Evolutionary conservation across 2,329 filamentous ascomycete genomes (phyloP).

Genomic region (Elsinoe australis): DNA sequence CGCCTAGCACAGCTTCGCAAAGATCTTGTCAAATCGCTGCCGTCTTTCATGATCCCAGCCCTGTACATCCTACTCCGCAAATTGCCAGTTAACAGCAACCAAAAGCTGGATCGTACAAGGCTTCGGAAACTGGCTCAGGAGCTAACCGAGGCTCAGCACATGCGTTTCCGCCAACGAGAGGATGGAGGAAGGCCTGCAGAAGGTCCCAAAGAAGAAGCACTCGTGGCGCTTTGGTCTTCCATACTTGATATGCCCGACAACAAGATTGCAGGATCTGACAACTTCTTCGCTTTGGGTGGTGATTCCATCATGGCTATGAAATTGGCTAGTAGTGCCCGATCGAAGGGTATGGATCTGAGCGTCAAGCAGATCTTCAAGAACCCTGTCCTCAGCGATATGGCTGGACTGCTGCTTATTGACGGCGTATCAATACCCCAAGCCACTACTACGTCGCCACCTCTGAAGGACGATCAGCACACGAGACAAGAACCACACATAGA

Average conservation of each 20-base stretch:
- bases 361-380: slow-evolving; percentile 2
- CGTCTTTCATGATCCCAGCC: slow-evolving; percentile 85
- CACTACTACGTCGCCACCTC: too few species aligned
- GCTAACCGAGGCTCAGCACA: background rate
- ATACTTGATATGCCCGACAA: background rate
- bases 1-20: slow-evolving; percentile 57
- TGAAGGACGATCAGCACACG: too few species aligned
- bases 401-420: too few species aligned
- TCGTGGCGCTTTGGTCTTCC: background rate
- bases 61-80: slow-evolving; percentile 64
- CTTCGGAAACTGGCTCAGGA: background rate
- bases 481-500: too few species aligned
- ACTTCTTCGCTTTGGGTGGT: slow-evolving; percentile 11
- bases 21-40: slow-evolving; percentile 49
- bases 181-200: background rate
- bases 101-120: slow-evolving; percentile 37
- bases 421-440: too few species aligned
- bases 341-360: slow-evolving; percentile 42
- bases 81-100: slow-evolving; percentile 64
- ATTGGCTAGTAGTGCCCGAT: slow-evolving; percentile 44
- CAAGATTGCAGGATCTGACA: background rate
- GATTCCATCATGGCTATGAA: slow-evolving; percentile 15
- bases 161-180: background rate
- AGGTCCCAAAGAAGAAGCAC: background rate
- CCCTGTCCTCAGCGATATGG: background rate